Conservation (phyloP, 2,329 filamentous ascomycete genomes). For the Drechslerella dactyloides region DNA sequence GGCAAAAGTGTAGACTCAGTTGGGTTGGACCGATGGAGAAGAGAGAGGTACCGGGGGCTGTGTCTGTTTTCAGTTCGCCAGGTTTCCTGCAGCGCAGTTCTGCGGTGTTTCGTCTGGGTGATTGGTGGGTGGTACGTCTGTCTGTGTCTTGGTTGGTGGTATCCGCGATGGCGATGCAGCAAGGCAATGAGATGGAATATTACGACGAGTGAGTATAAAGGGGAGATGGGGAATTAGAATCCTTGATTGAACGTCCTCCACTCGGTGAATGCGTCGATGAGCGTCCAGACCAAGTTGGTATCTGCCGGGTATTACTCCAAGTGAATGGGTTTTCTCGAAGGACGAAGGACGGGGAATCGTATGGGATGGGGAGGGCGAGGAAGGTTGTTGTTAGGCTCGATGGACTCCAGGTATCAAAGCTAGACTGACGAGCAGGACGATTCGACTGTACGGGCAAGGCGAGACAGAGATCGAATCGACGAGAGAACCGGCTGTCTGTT, state of each 20-base stretch:
- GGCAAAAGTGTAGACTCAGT: slow-evolving; percentile 1
- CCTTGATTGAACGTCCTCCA: slow-evolving; percentile 27
- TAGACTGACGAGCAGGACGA: background rate
- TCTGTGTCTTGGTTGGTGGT: slow-evolving; percentile 14
- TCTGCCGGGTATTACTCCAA: slow-evolving; percentile 32
- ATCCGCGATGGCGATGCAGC: slow-evolving; percentile 27
- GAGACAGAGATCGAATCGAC: slow-evolving; percentile 41
- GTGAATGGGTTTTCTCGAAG: slow-evolving; percentile 43
- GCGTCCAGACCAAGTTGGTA: slow-evolving; percentile 29
- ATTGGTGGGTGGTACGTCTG: slow-evolving; percentile 13
- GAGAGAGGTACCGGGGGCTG: background rate
- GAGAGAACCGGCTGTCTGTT: slow-evolving; percentile 30
- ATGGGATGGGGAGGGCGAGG: background rate
- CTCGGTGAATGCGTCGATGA: slow-evolving; percentile 38
- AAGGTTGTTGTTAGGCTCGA: too few species aligned
- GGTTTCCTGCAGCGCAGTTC: background rate
- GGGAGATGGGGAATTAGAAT: slow-evolving; percentile 17
- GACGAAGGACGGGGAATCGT: slow-evolving; percentile 28
- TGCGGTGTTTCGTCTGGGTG: background rate
- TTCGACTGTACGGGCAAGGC: slow-evolving; percentile 23
- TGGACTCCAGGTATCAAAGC: slow-evolving; percentile 7
- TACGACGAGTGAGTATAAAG: slow-evolving; percentile 1
- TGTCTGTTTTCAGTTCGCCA: slow-evolving; percentile 1
- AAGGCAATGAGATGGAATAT: slow-evolving; percentile 1
- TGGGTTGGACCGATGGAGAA: background rate